Evolutionary conservation across 768 basidiomycete genomes (phyloP).

Genomic region (Amanita fuliginea): DNA sequence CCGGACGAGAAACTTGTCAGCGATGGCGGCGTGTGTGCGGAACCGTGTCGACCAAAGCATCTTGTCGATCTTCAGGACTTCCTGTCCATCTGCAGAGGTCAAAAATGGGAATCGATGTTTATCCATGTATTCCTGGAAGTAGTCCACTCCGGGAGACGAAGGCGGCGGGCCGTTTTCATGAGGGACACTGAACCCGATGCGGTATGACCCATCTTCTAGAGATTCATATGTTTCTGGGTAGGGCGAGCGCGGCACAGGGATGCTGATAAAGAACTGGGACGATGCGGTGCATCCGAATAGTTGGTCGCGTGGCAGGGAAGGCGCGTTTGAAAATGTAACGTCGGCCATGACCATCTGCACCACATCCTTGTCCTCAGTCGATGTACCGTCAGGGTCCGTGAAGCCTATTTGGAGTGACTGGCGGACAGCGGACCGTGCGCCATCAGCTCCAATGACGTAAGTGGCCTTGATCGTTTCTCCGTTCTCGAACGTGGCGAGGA

Average conservation of each 20-base stretch:
- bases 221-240: conserved; percentile 9
- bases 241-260: conserved; percentile 22
- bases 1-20: conserved; percentile 25
- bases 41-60: conserved; percentile 36
- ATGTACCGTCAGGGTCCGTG: conserved; percentile 26
- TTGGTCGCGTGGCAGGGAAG: conserved; percentile 12
- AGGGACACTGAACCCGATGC: conserved; percentile 31
- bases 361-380: conserved; percentile 17
- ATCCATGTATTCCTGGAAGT: conserved; percentile 33
- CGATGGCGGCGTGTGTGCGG: conserved; percentile 32
- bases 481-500: conserved; percentile 35
- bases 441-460: conserved; percentile 44
- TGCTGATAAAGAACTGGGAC: conserved; percentile 22
- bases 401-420: conserved; percentile 28
- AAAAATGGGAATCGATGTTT: conserved; percentile 17
- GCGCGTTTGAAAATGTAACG: conserved; percentile 22
- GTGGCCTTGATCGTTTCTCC: conserved; percentile 30
- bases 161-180: conserved; percentile 23
- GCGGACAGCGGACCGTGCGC: conserved; percentile 36
- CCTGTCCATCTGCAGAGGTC: conserved; percentile 17
- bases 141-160: conserved; percentile 24
- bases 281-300: conserved; percentile 15
- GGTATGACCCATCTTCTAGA: conserved; percentile 18
- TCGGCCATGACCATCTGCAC: conserved; percentile 37
- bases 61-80: conserved; percentile 23